Evolutionary conservation across 441 rosid genomes (phyloP), one percentile per base, ranked within the genome.

Genomic region (Melastoma candidum): DNA sequence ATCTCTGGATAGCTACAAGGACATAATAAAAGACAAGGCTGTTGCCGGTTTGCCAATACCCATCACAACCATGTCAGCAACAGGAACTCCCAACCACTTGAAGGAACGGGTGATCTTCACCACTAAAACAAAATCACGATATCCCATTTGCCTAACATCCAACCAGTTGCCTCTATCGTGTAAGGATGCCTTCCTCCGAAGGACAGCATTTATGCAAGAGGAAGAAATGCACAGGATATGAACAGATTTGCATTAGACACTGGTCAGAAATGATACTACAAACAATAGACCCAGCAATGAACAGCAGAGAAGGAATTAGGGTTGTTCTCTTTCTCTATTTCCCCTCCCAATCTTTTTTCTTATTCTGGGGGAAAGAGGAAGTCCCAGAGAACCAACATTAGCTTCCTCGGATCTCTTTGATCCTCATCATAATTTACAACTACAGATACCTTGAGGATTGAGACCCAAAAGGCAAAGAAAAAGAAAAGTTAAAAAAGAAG

Each of bases 381-480:
- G 8, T 32, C 41, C 41, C 64, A 66, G 71, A 67, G 22, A 49
- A 47, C 59, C 51, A 67, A 58, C 61, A 22, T 46, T 59, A 52
- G 62, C 50, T 57, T 52, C 26, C 48, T 46, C 43, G 44, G 24
- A 47, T 49, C 53, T 61, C 32, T 47, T 29, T 26, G 50, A 17
- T 17, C 57, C 52, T 52, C 64, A 4, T 32, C 53, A 36, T 58
- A 53, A 53, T 26, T 41, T 25, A 2, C 50, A 49, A 32, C 41
- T 3, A 43, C 1, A 32, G 1, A 27, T 27, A 3, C 7, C 4
- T 17, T 11, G 46, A 52, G 41, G 46, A 36, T 32, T 4, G 26
- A 52, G 12, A 12, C 26, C 41, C 56, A 36, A 1, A 9, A 13
- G 8, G 41, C 5, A 36, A 49, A 49, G 14, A 11, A 13, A 14